Conservation (phyloP, 345 rosid species). For the Atalantia buxifolia region DNA sequence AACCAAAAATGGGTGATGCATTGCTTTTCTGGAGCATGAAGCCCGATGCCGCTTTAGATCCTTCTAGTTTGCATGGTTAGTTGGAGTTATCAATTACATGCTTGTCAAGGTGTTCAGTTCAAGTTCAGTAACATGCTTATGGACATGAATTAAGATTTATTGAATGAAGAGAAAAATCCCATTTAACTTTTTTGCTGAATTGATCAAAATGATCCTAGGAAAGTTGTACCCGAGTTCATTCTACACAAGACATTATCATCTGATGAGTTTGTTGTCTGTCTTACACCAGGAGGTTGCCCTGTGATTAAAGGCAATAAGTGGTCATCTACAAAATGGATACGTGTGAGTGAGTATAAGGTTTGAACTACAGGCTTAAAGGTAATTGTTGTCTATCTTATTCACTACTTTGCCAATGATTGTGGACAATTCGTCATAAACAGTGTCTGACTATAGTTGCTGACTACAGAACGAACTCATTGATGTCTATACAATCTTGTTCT, state of each 20-base stretch:
- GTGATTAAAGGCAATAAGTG: slow-evolving; percentile 92
- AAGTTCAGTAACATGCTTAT: not conserved
- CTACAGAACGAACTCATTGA: not conserved
- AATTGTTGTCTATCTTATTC: not conserved
- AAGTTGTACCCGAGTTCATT: slow-evolving; percentile 1
- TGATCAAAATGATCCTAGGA: not conserved
- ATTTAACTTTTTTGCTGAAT: not conserved
- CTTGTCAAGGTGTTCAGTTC: not conserved
- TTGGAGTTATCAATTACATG: not conserved
- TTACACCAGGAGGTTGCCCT: slow-evolving; percentile 77
- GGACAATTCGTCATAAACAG: not conserved
- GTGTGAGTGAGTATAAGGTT: slow-evolving; percentile 64
- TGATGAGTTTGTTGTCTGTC: slow-evolving; percentile 4
- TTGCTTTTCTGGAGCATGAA: slow-evolving; percentile 97
- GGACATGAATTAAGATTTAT: not conserved
- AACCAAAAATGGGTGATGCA: slow-evolving; percentile 96
- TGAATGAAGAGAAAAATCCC: slow-evolving; percentile 6
- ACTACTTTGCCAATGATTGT: not conserved
- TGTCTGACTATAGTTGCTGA: not conserved
- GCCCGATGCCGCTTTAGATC: slow-evolving; percentile 78
- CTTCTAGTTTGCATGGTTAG: slow-evolving; percentile 93
- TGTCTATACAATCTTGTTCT: not conserved
- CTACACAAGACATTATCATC: not conserved
- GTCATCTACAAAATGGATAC: slow-evolving; percentile 97
- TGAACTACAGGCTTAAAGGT: slow-evolving; percentile 38